Percentiles rank a stretch among this genome's conserved stretches.
These are phyloP conservation scores for Lactifluus rugatus DNA, from an alignment of 768 basidiomycete species.

Conservation along the genomic window DNA sequence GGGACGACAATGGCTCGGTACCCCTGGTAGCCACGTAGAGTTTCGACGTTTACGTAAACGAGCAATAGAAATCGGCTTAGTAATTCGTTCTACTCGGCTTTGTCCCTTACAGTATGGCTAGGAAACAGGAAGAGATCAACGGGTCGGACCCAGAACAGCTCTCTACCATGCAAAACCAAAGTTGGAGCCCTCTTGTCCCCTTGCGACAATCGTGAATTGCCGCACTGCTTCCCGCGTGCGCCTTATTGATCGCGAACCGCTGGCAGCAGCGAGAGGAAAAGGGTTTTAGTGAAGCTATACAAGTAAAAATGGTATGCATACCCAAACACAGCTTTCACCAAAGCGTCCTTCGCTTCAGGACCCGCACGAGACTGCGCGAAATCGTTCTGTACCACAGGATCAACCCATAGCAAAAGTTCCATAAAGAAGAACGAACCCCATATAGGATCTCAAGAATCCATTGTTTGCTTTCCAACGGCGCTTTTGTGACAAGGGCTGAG, in stretches of 20 bases:
- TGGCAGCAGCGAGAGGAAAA: not conserved
- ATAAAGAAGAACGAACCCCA: conserved; percentile 33
- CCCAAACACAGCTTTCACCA: conserved; percentile 64
- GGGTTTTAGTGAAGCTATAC: not conserved
- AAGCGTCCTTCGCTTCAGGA: conserved; percentile 64
- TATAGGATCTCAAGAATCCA: conserved; percentile 74
- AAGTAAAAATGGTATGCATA: conserved; percentile 26
- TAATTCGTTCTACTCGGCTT: not conserved
- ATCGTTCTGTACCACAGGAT: conserved; percentile 41
- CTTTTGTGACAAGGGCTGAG: conserved; percentile 50
- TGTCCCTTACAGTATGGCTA: not conserved
- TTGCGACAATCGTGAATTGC: conserved; percentile 76
- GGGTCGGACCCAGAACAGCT: not conserved
- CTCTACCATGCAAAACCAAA: conserved; percentile 62
- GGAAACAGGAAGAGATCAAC: not conserved
- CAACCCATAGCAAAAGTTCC: not conserved
- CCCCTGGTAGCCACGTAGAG: not conserved
- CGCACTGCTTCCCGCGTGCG: conserved; percentile 75
- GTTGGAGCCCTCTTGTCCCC: conserved; percentile 75
- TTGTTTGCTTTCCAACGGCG: conserved; percentile 41
- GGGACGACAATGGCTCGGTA: not conserved
- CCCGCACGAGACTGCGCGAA: conserved; percentile 69
- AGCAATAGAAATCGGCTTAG: not conserved
- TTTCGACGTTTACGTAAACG: not conserved
- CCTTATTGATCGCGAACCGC: conserved; percentile 61